phyloP scores from a whole-genome alignment of 129 eudicot genomes.

The Apium graveolens region DNA sequence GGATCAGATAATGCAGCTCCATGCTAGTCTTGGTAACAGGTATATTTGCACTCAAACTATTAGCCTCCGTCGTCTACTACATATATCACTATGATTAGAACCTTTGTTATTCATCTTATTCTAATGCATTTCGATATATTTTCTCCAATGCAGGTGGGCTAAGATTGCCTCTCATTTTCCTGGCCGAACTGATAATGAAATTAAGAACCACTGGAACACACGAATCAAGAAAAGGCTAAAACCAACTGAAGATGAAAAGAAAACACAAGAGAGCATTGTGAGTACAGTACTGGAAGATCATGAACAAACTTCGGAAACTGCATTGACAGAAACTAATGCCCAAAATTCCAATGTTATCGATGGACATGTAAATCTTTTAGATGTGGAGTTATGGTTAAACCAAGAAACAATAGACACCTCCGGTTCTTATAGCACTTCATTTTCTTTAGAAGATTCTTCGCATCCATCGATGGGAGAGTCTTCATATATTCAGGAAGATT shows the following conservation, averaged over 20 bases:
- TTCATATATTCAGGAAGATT: constrained; percentile 24
- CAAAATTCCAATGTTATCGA: constrained; percentile 11
- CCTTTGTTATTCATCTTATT: neutral
- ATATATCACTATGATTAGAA: neutral
- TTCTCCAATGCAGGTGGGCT: constrained; percentile 44
- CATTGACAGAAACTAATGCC: constrained; percentile 18
- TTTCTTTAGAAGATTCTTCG: constrained; percentile 28
- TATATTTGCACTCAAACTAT: neutral
- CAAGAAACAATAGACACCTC: constrained; percentile 23
- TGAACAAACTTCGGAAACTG: constrained; percentile 1
- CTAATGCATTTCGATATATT: neutral
- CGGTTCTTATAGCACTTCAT: constrained; percentile 19
- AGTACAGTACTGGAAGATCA: constrained; percentile 4
- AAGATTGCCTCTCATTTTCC: constrained; percentile 80
- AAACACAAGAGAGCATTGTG: constrained; percentile 8
- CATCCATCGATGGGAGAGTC: constrained; percentile 30
- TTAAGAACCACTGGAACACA: constrained; percentile 76
- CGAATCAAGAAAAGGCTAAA: constrained; percentile 68
- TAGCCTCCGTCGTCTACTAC: neutral
- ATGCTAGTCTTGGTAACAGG: constrained; percentile 82
- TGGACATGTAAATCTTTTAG: constrained; percentile 11
- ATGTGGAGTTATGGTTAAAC: constrained; percentile 23
- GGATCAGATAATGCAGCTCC: constrained; percentile 64
- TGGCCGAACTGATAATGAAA: constrained; percentile 77
- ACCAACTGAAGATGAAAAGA: constrained; percentile 27